phyloP scores from a whole-genome alignment of 768 basidiomycete genomes.

The Boletus pseudo-olivaceus region DNA sequence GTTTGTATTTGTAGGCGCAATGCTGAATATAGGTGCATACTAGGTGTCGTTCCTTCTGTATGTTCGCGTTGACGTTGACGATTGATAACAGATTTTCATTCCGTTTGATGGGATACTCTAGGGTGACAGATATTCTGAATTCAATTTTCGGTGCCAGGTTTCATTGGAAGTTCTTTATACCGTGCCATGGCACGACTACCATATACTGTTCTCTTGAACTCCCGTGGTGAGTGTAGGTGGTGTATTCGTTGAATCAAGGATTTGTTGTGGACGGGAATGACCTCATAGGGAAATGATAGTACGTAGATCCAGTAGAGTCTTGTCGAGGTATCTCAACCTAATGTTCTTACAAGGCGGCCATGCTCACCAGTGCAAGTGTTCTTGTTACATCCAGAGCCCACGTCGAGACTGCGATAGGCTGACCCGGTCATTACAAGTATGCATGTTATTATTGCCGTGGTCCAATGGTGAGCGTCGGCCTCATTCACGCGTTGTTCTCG shows the following conservation, averaged over 20 bases:
- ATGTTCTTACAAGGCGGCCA: neutral
- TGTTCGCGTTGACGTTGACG: neutral
- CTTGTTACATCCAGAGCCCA: neutral
- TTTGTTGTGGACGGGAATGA: neutral
- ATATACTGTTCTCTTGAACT: neutral
- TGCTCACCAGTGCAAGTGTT: neutral
- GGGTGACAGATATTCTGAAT: conserved; percentile 1
- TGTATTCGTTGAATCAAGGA: neutral
- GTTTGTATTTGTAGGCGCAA: too few relatives aligned
- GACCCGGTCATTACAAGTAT: neutral
- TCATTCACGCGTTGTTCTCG: neutral
- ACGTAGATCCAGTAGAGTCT: neutral
- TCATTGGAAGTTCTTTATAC: neutral
- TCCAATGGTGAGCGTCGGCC: too few relatives aligned
- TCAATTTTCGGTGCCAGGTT: neutral
- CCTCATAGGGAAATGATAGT: conserved; percentile 3
- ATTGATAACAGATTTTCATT: neutral
- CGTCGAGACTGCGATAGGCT: neutral
- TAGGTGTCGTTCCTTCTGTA: conserved; percentile 3
- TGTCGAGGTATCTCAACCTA: neutral
- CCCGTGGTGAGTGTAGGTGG: conserved; percentile 1
- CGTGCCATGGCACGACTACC: neutral
- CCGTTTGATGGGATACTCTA: neutral
- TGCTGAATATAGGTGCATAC: neutral
- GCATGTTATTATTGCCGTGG: neutral